Evolutionary conservation across 495 filamentous ascomycete genomes (phyloP), one percentile per base, ranked within the genome.

Genomic region (Hypoxylon subgilvum): DNA sequence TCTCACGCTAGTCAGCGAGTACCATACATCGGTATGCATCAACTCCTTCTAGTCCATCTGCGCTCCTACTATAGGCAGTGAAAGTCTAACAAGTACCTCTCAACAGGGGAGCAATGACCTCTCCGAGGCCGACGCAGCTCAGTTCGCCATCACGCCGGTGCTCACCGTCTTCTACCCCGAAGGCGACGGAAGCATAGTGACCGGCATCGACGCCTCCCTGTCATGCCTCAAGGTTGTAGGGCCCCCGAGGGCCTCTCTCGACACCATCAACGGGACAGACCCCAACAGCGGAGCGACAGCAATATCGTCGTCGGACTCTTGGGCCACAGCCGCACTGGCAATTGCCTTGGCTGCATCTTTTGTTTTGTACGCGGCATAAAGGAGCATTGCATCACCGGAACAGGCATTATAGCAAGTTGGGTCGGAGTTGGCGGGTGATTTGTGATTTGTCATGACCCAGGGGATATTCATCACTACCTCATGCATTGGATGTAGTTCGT

Each of bases 91-190:
- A 22, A n/a, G n/a, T 1, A 40, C 8, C 6, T 6, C 4, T 21
- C 6, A 34, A 52, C 14, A 66, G 57, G 58, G 50, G 8, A 57
- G 19, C 17, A 10, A 30, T 16, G 4, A 23, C 5, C 32, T 30
- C 9, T 23, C 14, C 9, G 64, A 66, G 12, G 12, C 22, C 6
- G 39, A 52, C 19, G 25, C 32, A 23, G 51, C 56, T 6, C 6
- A 27, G 8, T 59, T 14, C 27, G 49, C 52, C 10, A 58, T 68
- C 19, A 68, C 66, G 0, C 66, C 66, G 0, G 52, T 65, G 6
- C 30, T 68, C 22, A 68, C 66, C 3, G 43, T 65, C 36, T 65
- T 65, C 25, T 68, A 56, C 21, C 53, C 57, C 1, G 23, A 19
- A 12, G 45, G 35, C 4, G 47, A 50, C 18, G 39, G 43, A 27